phyloP scores from a whole-genome alignment of 768 basidiomycete genomes.

The Trametes cubensis region DNA sequence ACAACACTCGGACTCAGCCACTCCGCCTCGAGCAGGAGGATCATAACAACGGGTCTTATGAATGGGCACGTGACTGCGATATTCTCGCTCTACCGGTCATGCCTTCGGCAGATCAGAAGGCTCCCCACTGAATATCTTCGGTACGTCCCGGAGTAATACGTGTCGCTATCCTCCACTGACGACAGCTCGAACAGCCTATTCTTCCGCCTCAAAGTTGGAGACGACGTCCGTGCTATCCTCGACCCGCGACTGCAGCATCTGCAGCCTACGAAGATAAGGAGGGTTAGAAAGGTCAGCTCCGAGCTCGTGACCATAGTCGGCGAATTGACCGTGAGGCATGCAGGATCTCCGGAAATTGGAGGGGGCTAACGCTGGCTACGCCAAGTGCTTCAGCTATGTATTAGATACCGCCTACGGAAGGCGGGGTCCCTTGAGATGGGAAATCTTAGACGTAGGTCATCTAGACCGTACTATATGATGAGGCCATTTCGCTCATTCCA shows the following conservation, averaged over 20 bases:
- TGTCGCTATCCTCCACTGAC: constrained; percentile 4
- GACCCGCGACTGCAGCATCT: constrained; percentile 37
- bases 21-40: constrained; percentile 1
- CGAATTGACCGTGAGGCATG: too few relatives aligned
- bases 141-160: constrained; percentile 32
- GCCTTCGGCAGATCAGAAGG: constrained; percentile 44
- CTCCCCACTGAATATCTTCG: constrained; percentile 52
- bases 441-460: constrained; percentile 61
- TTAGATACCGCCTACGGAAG: constrained; percentile 77
- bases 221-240: constrained; percentile 58
- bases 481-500: constrained; percentile 13
- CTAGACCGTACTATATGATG: not conserved
- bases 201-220: constrained; percentile 59
- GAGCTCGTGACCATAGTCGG: too few relatives aligned
- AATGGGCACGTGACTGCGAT: constrained; percentile 22
- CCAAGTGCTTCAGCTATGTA: constrained; percentile 55
- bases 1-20: not conserved
- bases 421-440: constrained; percentile 68
- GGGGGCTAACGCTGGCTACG: constrained; percentile 54
- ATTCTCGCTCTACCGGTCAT: constrained; percentile 42
- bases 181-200: constrained; percentile 51
- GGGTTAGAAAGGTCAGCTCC: constrained; percentile 50
- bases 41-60: constrained; percentile 12
- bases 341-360: constrained; percentile 59
- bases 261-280: constrained; percentile 46